Percentiles rank a stretch among this genome's conserved stretches.
Evolutionary conservation across 2,329 filamentous ascomycete genomes (phyloP).

Genomic region (Dothistroma septosporum): DNA sequence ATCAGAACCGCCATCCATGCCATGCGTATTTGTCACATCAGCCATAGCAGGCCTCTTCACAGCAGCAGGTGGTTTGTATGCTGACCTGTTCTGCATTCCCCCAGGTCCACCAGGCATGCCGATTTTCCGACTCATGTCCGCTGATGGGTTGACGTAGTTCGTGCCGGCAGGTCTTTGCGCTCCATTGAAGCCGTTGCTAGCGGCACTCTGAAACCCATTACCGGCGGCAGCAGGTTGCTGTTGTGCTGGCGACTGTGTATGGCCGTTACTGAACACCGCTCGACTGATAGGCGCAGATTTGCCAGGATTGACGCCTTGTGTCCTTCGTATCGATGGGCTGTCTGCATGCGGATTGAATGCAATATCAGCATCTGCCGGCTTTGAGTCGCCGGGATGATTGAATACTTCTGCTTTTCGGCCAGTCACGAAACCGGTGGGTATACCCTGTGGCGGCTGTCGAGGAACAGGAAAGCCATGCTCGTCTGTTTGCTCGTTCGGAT

Average conservation of each 20-base stretch:
- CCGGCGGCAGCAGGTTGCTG: conserved; percentile 7
- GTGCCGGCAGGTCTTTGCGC: conserved; percentile 25
- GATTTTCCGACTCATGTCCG: conserved; percentile 45
- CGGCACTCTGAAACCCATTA: conserved; percentile 11
- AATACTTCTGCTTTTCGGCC: conserved; percentile 43
- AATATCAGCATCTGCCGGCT: conserved; percentile 31
- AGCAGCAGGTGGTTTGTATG: conserved; percentile 44
- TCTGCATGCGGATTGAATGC: conserved; percentile 49
- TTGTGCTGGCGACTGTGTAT: conserved; percentile 8
- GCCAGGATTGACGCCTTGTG: conserved; percentile 77
- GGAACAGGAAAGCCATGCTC: conserved; percentile 14
- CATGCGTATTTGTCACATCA: conserved; percentile 45
- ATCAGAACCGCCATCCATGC: conserved; percentile 36
- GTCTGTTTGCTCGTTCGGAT: neutral
- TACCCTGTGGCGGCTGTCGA: conserved; percentile 28
- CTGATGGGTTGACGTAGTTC: conserved; percentile 48
- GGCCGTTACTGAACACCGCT: conserved; percentile 5
- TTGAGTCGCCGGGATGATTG: conserved; percentile 32
- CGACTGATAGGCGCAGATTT: conserved; percentile 67
- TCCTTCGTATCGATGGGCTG: conserved; percentile 78
- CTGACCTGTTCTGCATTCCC: conserved; percentile 39
- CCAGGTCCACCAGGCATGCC: conserved; percentile 44
- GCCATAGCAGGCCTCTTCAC: conserved; percentile 38
- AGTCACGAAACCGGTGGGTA: conserved; percentile 45
- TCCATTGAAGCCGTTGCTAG: conserved; percentile 16